Evolutionary conservation across 2,329 filamentous ascomycete genomes (phyloP), one percentile per base, ranked within the genome.

Genomic region (Clarireedia monteithiana): DNA sequence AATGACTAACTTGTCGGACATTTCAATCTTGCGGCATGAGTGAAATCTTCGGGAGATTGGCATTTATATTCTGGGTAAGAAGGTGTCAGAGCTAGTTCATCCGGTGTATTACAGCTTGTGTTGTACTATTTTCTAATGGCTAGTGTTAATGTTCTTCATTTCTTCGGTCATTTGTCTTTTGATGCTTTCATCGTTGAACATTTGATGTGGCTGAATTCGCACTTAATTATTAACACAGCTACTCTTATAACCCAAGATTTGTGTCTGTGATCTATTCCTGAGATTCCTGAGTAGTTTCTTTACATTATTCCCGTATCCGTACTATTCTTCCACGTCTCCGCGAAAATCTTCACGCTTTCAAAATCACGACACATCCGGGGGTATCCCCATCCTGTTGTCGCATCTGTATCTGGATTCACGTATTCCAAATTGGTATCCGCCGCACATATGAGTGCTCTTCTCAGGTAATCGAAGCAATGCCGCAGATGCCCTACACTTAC

Each of bases 391-490:
- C 60, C 60, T n/a, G 56, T 52, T 5, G 47, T 52, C 23, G 44
- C 55, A 23, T 58, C 55, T 39, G 45, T 53, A 23, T 48, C 27
- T 2, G 26, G 53, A 44, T 50, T 39, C 4, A 55, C 53, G 14
- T 52, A 55, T 14, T 61, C 59, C 4, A 61, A 24, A 38, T 51
- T 58, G 1, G 59, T 52, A 40, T 62, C 60, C 3, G 52, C 60
- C 6, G 53, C 40, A 27, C 60, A 62, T 46, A 61, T 61, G 15
- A 62, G 53, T 1, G 59, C 36, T 23, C 57, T 59, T 23, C 59
- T 38, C 4, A 62, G 39, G 14, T 60, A 58, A 20, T 62, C 59
- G 20, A 61, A 57, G 48, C 60, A 62, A 47, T 62, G 60, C 2
- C 30, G 49, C 27, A 50, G 36, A 45, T 55, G 53, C n/a, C 48